phyloP scores from a whole-genome alignment of 2,329 filamentous ascomycete genomes.

The Trichophyton verrucosum region DNA sequence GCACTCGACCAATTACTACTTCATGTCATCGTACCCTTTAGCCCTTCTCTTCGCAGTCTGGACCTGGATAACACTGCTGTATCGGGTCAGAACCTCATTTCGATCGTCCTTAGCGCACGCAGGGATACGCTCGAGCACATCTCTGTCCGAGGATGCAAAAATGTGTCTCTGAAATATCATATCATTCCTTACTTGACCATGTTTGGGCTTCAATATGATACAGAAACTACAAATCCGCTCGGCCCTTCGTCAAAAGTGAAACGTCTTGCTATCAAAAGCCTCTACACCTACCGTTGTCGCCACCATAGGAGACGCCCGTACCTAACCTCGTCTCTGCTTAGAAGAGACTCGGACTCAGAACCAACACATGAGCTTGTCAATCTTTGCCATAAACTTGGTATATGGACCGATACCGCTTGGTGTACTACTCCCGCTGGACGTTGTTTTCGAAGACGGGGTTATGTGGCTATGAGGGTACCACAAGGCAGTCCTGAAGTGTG shows the following conservation, averaged over 20 bases:
- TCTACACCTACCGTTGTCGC: constrained; percentile 51
- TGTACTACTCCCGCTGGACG: constrained; percentile 46
- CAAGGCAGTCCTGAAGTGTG: constrained; percentile 46
- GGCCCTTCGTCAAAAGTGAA: constrained; percentile 24
- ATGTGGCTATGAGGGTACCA: constrained; percentile 43
- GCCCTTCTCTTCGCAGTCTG: constrained; percentile 43
- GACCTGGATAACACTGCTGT: constrained; percentile 51
- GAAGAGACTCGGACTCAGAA: constrained; percentile 48
- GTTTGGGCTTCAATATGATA: constrained; percentile 33
- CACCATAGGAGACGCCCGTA: constrained; percentile 50
- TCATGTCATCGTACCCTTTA: constrained; percentile 45
- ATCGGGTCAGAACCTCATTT: constrained; percentile 44
- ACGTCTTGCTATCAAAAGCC: constrained; percentile 43
- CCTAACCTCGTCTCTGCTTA: constrained; percentile 42
- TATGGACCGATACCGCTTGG: constrained; percentile 52
- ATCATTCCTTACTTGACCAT: constrained; percentile 47
- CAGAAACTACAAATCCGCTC: constrained; percentile 32
- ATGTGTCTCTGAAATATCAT: constrained; percentile 53
- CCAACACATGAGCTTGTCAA: constrained; percentile 49
- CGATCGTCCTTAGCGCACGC: constrained; percentile 42
- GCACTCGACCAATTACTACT: constrained; percentile 47
- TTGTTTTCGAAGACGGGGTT: constrained; percentile 45
- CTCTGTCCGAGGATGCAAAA: constrained; percentile 51
- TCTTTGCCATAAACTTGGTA: constrained; percentile 45
- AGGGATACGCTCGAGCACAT: constrained; percentile 46